Percentiles rank a stretch among this genome's conserved stretches.
Evolutionary conservation across 2,329 filamentous ascomycete genomes (phyloP).

Genomic region (Epichloe uncinata): DNA sequence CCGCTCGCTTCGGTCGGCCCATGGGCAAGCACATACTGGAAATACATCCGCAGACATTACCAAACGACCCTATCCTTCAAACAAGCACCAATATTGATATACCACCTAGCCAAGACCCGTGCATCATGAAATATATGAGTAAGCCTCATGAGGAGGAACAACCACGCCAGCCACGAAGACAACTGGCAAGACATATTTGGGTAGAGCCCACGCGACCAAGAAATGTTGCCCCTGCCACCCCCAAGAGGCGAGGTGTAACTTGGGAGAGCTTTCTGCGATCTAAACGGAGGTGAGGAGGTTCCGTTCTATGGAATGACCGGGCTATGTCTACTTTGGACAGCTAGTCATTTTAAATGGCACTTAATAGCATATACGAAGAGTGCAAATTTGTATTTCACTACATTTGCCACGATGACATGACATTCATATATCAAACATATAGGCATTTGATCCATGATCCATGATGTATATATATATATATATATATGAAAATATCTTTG

Average conservation of each 20-base stretch:
- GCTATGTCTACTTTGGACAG: not conserved
- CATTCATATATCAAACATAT: not conserved
- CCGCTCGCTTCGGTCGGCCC: conserved; percentile 15
- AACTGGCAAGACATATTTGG: conserved; percentile 7
- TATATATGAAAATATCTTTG: not conserved
- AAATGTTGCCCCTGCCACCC: conserved; percentile 4
- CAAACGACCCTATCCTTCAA: conserved; percentile 25
- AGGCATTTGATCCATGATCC: not conserved
- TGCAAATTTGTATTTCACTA: not conserved
- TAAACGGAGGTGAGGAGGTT: conserved; percentile 11
- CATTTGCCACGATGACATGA: conserved; percentile 1
- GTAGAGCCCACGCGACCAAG: conserved; percentile 11
- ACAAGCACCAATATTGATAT: conserved; percentile 14
- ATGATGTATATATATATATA: not conserved
- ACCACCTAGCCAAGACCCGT: conserved; percentile 28
- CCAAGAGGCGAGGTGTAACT: conserved; percentile 8
- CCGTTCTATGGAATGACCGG: not conserved
- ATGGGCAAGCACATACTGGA: conserved; percentile 20
- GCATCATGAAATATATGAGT: conserved; percentile 17
- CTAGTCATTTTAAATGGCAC: not conserved
- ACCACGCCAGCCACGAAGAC: conserved; percentile 5
- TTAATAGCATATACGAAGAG: not conserved
- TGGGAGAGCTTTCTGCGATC: conserved; percentile 13
- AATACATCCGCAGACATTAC: conserved; percentile 26
- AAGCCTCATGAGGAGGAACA: conserved; percentile 4